Percentiles rank a stretch among this genome's conserved stretches.
These are phyloP conservation scores for Populus pruinosa DNA, from an alignment of 345 rosid genomes.

Conservation along the genomic window DNA sequence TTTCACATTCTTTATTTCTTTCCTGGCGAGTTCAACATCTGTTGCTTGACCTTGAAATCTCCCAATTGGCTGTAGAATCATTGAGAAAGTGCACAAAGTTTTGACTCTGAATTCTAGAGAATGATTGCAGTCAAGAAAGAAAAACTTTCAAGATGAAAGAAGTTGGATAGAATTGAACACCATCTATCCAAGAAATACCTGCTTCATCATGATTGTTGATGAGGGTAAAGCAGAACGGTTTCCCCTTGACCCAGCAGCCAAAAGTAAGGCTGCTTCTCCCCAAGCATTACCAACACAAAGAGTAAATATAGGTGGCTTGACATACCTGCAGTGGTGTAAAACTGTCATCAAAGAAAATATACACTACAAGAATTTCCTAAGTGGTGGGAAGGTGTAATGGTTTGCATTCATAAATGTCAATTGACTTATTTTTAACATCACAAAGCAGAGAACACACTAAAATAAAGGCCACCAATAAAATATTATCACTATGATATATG, in stretches of 20 bases:
- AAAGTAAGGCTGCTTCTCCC: constrained; percentile 96
- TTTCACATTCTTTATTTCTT: constrained; percentile 69
- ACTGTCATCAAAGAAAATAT: neutral
- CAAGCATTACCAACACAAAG: constrained; percentile 96
- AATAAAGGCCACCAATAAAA: neutral
- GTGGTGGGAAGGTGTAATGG: neutral
- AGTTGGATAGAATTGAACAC: constrained; percentile 4
- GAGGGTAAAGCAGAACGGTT: constrained; percentile 68
- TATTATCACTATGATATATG: neutral
- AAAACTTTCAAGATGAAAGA: constrained; percentile 1
- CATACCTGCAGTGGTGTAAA: constrained; percentile 47
- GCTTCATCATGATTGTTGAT: constrained; percentile 65
- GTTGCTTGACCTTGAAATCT: constrained; percentile 97
- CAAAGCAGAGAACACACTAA: neutral
- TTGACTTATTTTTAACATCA: neutral
- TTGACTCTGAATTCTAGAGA: neutral
- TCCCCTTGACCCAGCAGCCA: constrained; percentile 66
- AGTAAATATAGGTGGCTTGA: constrained; percentile 84
- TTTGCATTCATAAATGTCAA: constrained; percentile 11
- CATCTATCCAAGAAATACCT: constrained; percentile 34
- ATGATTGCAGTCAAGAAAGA: neutral
- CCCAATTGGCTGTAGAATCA: constrained; percentile 71
- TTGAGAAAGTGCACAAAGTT: constrained; percentile 4
- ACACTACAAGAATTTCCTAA: constrained; percentile 6
- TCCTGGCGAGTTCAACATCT: constrained; percentile 70